phyloP scores from a whole-genome alignment of 345 rosid genomes.

The Euphorbia peplus region DNA sequence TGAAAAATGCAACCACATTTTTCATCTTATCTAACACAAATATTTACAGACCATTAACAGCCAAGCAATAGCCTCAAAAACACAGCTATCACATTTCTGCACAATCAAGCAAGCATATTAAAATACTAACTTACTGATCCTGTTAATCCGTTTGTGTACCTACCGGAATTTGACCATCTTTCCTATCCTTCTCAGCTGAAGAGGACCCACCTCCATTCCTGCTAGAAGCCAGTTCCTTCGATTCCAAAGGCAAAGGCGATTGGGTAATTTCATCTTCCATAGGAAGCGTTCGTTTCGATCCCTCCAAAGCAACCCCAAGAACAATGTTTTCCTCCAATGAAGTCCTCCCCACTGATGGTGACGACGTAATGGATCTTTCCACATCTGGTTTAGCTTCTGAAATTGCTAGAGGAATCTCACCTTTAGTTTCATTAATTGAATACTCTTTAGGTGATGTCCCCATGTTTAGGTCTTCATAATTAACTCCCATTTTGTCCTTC shows the following conservation, averaged over 20 bases:
- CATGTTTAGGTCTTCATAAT: conserved; percentile 19
- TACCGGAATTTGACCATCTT: conserved; percentile 40
- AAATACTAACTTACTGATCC: not conserved
- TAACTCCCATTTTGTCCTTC: conserved; percentile 24
- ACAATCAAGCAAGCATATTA: conserved; percentile 4
- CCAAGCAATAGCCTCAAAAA: conserved; percentile 45
- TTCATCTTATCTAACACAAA: not conserved
- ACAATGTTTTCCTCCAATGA: conserved; percentile 75
- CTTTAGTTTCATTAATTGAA: conserved; percentile 22
- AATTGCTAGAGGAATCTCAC: conserved; percentile 17
- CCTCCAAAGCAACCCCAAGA: conserved; percentile 86
- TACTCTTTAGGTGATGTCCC: conserved; percentile 23
- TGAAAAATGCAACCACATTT: not conserved
- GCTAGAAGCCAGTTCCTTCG: conserved; percentile 54
- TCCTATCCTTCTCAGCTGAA: conserved; percentile 32
- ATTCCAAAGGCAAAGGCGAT: conserved; percentile 33
- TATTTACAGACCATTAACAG: conserved; percentile 29
- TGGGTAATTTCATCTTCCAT: conserved; percentile 59
- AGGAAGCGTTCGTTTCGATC: conserved; percentile 82
- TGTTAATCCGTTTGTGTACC: conserved; percentile 14
- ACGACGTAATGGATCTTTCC: conserved; percentile 32
- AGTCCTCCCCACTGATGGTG: conserved; percentile 39
- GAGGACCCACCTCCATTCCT: conserved; percentile 33
- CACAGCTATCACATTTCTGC: conserved; percentile 40
- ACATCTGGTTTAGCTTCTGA: conserved; percentile 37